phyloP scores from a whole-genome alignment of 768 basidiomycete species.

The Lentinula boryana region DNA sequence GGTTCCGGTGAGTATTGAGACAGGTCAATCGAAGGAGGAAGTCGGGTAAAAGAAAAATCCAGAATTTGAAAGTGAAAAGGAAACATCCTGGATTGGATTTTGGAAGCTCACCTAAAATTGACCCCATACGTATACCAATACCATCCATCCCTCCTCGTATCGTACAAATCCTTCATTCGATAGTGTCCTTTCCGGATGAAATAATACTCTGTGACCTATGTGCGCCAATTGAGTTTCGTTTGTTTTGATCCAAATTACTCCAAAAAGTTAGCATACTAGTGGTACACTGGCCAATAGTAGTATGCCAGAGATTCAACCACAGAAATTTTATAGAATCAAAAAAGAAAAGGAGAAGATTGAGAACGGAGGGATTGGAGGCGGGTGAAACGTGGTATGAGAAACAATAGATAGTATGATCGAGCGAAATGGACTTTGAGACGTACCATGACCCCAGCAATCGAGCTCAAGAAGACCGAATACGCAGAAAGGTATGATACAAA shows the following conservation, averaged over 20 bases:
- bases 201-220: conserved; percentile 74
- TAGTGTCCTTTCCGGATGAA: conserved; percentile 65
- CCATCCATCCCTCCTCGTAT: conserved; percentile 48
- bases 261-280: too few relatives aligned
- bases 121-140: conserved; percentile 73
- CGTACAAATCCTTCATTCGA: conserved; percentile 69
- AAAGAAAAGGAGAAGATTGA: too few relatives aligned
- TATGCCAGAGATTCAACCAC: too few relatives aligned
- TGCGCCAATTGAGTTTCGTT: not conserved
- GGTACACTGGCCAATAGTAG: not conserved
- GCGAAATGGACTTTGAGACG: too few relatives aligned
- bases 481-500: conserved; percentile 81
- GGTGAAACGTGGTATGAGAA: too few relatives aligned
- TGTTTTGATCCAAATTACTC: too few relatives aligned
- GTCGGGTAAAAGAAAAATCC: too few relatives aligned
- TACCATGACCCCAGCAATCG: conserved; percentile 79
- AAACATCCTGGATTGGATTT: too few relatives aligned
- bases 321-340: too few relatives aligned
- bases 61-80: too few relatives aligned
- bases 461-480: conserved; percentile 76
- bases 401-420: too few relatives aligned
- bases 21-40: not conserved
- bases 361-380: too few relatives aligned
- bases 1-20: not conserved
- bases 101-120: conserved; percentile 52